A percentile compares a stretch with the other conserved stretches of the same genome.
phyloP scores from a whole-genome alignment of 2,329 filamentous ascomycete species.

The Sarocladium brachiariae region DNA sequence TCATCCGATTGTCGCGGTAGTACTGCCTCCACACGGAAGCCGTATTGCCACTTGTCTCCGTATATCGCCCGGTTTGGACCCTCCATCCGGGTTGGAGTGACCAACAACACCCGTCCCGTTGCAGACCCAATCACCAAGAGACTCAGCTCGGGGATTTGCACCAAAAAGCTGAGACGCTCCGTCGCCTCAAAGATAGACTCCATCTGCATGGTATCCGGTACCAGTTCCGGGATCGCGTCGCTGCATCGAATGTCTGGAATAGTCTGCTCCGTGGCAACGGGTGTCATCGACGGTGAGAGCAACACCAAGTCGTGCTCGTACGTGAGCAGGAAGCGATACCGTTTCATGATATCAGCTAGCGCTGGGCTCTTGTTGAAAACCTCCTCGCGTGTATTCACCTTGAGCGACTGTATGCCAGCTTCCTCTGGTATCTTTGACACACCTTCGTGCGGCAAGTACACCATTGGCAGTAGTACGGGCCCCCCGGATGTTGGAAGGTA shows the following conservation, averaged over 20 bases:
- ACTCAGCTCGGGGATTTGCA: conserved; percentile 62
- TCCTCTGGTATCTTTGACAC: conserved; percentile 13
- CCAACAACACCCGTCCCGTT: conserved; percentile 57
- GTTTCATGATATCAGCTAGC: conserved; percentile 7
- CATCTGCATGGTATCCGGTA: not conserved
- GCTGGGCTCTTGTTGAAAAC: not conserved
- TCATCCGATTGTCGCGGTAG: conserved; percentile 44
- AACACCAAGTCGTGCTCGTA: conserved; percentile 44
- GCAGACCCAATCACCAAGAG: conserved; percentile 61
- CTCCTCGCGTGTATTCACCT: not conserved
- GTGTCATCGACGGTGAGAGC: conserved; percentile 22
- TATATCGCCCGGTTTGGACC: conserved; percentile 5
- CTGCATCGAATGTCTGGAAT: not conserved
- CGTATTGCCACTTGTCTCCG: conserved; percentile 24
- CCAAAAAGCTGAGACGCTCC: conserved; percentile 49
- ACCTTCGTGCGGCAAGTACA: conserved; percentile 29
- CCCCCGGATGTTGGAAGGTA: not conserved
- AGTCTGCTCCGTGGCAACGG: not conserved
- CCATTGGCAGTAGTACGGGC: conserved; percentile 22
- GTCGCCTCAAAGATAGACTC: conserved; percentile 25
- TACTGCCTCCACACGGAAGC: conserved; percentile 48
- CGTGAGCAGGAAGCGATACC: conserved; percentile 37
- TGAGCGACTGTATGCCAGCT: conserved; percentile 11
- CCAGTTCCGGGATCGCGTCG: not conserved
- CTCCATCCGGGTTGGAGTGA: conserved; percentile 44